Percentiles rank a stretch among this genome's conserved stretches.
phyloP scores from a whole-genome alignment of 2,329 filamentous ascomycete genomes.

The Fusarium continuum region DNA sequence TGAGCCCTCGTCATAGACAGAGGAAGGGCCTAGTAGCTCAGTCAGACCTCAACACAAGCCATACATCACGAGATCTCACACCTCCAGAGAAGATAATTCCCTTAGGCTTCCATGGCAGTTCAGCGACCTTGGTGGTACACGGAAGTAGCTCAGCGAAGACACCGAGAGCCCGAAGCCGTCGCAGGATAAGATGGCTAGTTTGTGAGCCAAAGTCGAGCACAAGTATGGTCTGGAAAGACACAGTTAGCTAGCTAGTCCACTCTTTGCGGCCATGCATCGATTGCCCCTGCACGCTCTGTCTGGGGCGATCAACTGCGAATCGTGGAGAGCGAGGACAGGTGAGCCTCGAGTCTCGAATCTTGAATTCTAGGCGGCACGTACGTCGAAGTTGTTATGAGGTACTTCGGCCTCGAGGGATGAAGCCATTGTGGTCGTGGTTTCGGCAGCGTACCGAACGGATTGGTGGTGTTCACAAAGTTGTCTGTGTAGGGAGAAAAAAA shows the following conservation, averaged over 20 bases:
- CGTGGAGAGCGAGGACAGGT: neutral
- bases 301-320: neutral
- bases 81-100: constrained; percentile 73
- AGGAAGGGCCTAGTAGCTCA: constrained; percentile 57
- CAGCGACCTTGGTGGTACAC: constrained; percentile 44
- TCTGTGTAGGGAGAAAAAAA: neutral
- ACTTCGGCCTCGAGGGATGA: constrained; percentile 2
- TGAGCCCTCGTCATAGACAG: constrained; percentile 81
- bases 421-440: constrained; percentile 14
- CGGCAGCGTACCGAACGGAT: neutral
- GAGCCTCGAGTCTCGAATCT: neutral
- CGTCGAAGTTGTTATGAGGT: constrained; percentile 20
- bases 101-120: constrained; percentile 62
- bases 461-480: neutral
- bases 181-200: constrained; percentile 17
- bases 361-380: constrained; percentile 6
- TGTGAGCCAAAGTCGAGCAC: constrained; percentile 17
- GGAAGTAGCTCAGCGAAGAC: constrained; percentile 71
- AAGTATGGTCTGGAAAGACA: constrained; percentile 16
- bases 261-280: neutral
- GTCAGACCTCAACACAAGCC: constrained; percentile 9
- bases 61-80: constrained; percentile 11
- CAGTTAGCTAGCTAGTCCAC: neutral
- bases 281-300: neutral
- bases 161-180: constrained; percentile 73